Evolutionary conservation across 129 eudicot species (phyloP).

Genomic region (Heracleum sosnowskyi): DNA sequence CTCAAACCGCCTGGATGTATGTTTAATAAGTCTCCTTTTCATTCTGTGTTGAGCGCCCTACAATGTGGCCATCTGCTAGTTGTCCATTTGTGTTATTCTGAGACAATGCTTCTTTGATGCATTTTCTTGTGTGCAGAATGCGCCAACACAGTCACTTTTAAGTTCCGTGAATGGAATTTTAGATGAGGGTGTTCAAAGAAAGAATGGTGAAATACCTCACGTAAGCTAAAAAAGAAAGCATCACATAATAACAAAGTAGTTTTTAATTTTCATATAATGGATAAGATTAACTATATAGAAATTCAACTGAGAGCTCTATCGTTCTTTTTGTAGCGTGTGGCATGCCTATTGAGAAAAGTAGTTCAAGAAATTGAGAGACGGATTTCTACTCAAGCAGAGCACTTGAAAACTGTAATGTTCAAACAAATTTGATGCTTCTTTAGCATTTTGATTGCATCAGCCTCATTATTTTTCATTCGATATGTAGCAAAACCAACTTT

Average conservation of each 20-base stretch:
- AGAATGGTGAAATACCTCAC: constrained; percentile 89
- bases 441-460: not conserved
- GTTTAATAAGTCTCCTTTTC: constrained; percentile 5
- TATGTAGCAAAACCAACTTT: constrained; percentile 84
- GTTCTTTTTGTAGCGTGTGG: constrained; percentile 58
- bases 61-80: not conserved
- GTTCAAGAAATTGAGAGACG: constrained; percentile 95
- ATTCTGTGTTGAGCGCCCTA: constrained; percentile 1
- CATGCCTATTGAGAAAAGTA: constrained; percentile 89
- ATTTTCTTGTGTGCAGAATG: constrained; percentile 51
- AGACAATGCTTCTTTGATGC: constrained; percentile 19
- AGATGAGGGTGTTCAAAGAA: constrained; percentile 74
- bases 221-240: constrained; percentile 30
- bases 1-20: constrained; percentile 88
- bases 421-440: not conserved
- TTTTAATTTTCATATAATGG: not conserved
- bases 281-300: not conserved
- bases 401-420: constrained; percentile 60
- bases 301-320: constrained; percentile 4
- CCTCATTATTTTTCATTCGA: not conserved
- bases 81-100: constrained; percentile 4
- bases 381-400: constrained; percentile 89
- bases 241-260: not conserved
- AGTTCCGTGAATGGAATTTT: constrained; percentile 81
- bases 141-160: constrained; percentile 94